Evolutionary conservation across 1,139 yeast genomes (phyloP).

Genomic region (Magnusiomyces suaveolens): DNA sequence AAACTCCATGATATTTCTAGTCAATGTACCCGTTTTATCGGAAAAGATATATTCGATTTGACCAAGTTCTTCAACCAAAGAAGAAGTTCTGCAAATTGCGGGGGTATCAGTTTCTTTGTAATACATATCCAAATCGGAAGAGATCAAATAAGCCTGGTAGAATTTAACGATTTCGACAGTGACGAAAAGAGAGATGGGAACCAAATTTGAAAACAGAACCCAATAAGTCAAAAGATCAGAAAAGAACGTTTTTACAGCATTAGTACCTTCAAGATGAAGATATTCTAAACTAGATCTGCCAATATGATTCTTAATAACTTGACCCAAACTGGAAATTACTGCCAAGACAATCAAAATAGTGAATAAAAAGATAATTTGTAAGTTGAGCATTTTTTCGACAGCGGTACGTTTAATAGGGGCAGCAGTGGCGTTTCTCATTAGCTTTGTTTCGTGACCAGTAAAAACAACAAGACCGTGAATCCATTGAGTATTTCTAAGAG

Average conservation of each 20-base stretch:
- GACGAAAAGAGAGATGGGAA: constrained; percentile 80
- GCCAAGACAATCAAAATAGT: constrained; percentile 66
- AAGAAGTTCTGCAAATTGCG: constrained; percentile 87
- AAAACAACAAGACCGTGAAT: constrained; percentile 86
- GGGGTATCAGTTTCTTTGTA: constrained; percentile 84
- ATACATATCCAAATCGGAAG: constrained; percentile 90
- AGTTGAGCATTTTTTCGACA: constrained; percentile 87
- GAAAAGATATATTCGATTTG: constrained; percentile 92
- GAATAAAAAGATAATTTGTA: constrained; percentile 83
- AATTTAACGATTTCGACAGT: constrained; percentile 93
- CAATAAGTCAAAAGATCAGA: constrained; percentile 84
- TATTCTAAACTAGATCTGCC: constrained; percentile 50
- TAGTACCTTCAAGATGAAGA: constrained; percentile 59
- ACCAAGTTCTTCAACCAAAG: constrained; percentile 91
- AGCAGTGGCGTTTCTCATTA: constrained; percentile 98
- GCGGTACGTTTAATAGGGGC: constrained; percentile 96
- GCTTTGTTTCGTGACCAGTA: constrained; percentile 96
- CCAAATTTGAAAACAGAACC: constrained; percentile 91
- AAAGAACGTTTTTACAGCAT: constrained; percentile 63
- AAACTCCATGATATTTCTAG: constrained; percentile 93
- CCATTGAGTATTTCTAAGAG: constrained; percentile 90
- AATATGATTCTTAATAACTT: constrained; percentile 61
- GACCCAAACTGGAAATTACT: constrained; percentile 76
- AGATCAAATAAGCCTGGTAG: constrained; percentile 88
- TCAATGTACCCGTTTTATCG: constrained; percentile 93